Conservation (phyloP, 331 rosid genomes). For the Stylosanthes scabra region DNA sequence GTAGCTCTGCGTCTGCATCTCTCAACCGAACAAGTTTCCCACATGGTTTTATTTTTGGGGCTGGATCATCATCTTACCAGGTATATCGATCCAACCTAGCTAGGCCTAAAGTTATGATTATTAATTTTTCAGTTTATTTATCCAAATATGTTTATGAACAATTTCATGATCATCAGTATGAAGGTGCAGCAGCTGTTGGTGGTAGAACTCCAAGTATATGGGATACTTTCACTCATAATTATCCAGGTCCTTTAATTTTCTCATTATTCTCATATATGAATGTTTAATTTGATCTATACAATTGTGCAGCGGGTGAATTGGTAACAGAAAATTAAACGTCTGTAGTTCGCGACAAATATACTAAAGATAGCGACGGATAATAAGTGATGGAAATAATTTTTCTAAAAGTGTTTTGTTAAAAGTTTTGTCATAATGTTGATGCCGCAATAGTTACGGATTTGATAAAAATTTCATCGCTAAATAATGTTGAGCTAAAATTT, state of each 20-base stretch:
- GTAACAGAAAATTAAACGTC: no score
- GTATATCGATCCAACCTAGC: background rate
- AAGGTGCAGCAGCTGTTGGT: conserved; percentile 43
- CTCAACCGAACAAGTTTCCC: conserved; percentile 51
- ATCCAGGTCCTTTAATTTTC: conserved; percentile 38
- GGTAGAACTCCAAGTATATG: conserved; percentile 42
- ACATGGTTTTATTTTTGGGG: conserved; percentile 48
- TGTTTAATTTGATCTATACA: no score
- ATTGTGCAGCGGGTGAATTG: no score
- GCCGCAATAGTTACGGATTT: no score
- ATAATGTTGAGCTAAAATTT: no score
- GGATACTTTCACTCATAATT: conserved; percentile 39
- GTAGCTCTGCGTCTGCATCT: background rate
- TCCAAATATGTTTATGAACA: background rate
- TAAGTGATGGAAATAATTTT: no score
- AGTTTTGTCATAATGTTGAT: no score
- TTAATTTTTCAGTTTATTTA: background rate
- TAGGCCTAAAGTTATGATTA: background rate
- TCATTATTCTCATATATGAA: no score
- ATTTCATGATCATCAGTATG: conserved; percentile 24
- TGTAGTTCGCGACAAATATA: no score
- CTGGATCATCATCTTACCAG: conserved; percentile 46
- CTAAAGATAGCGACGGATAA: no score
- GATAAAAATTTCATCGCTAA: no score
- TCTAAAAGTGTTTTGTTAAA: no score